phyloP scores from a whole-genome alignment of 495 filamentous ascomycete species.

The Haplographium delicatum region DNA sequence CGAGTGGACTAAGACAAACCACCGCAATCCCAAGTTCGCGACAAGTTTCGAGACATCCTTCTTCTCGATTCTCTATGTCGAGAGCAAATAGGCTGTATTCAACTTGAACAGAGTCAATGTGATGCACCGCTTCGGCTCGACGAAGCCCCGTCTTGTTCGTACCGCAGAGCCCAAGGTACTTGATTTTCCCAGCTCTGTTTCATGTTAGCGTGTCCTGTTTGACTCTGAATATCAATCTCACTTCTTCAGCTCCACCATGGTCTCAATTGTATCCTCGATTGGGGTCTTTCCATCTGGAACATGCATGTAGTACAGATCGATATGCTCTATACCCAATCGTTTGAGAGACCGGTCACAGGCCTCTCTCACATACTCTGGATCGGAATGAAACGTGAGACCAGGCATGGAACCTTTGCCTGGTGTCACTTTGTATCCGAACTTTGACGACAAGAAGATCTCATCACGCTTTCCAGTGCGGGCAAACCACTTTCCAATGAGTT shows the following conservation, averaged over 20 bases:
- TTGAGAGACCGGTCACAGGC: slow-evolving; percentile 40
- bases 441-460: slow-evolving; percentile 52
- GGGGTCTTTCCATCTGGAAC: slow-evolving; percentile 43
- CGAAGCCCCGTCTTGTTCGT: slow-evolving; percentile 48
- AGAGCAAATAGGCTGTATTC: slow-evolving; percentile 56
- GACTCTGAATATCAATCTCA: too few relatives aligned
- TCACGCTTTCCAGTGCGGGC: slow-evolving; percentile 42
- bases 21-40: slow-evolving; percentile 56
- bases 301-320: slow-evolving; percentile 51
- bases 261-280: slow-evolving; percentile 52
- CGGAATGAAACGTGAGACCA: slow-evolving; percentile 36
- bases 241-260: slow-evolving; percentile 32
- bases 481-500: slow-evolving; percentile 48
- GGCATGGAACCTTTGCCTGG: slow-evolving; percentile 9
- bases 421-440: slow-evolving; percentile 40
- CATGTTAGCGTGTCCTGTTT: too few relatives aligned
- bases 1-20: slow-evolving; percentile 56
- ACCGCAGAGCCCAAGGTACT: slow-evolving; percentile 52
- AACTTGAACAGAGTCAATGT: slow-evolving; percentile 54
- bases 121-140: slow-evolving; percentile 51
- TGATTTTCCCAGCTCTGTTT: slow-evolving; percentile 46
- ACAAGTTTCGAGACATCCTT: slow-evolving; percentile 43
- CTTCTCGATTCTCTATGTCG: slow-evolving; percentile 42
- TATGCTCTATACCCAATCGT: slow-evolving; percentile 37
- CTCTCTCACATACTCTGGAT: slow-evolving; percentile 38